Base-by-base conservation (phyloP, 2,329 filamentous ascomycete genomes). In the Talaromyces atroroseus region DNA sequence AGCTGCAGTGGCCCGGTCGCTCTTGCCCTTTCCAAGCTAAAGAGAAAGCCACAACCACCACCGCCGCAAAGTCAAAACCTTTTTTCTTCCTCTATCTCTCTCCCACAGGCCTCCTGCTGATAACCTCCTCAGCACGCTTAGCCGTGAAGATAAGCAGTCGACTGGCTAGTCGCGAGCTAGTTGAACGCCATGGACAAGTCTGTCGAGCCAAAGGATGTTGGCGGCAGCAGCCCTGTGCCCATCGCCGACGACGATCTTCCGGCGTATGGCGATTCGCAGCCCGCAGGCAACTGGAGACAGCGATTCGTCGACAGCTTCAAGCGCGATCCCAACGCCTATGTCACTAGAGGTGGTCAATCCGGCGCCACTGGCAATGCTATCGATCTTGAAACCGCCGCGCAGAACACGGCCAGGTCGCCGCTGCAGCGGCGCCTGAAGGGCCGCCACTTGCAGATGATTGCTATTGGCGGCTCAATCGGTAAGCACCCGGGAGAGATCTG, bases 401-500 rank as follows among this genome's bases (percentile, higher is more conserved):
- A 74, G 16, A 79, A 79, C 45, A 92, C 90, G 1, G 88, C 89
- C 3, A 81, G 86, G 61, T 87, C 89, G 47, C 84, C 87, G 7
- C 79, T 97, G 51, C 84, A 88, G 51, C 81, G 91, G 66, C 86
- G 85, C 70, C 75, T 95, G 63, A 94, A 95, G 74, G 85, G 86
- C 20, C 81, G 91, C 49, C 92, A 97, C 77, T 70, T 96, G 68
- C 92, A 96, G 76, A 96, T 96, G 92, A 96, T 96, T 78, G 92
- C 92, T 14, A 95, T 96, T 63, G 91, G 91, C 64, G 92, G 92
- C 45, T 92, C 89, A 11, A 96, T 96, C 65, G 89, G 88, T 83
- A 76, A 55, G 46, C 20, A 40, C 54, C 61, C 18, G 58, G 56
- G 26, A n/a, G n/a, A n/a, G n/a, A n/a, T n/a, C n/a, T n/a, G n/a